Conservation (phyloP, 306 rosid species). For the Chamaecrista fasciculata region DNA sequence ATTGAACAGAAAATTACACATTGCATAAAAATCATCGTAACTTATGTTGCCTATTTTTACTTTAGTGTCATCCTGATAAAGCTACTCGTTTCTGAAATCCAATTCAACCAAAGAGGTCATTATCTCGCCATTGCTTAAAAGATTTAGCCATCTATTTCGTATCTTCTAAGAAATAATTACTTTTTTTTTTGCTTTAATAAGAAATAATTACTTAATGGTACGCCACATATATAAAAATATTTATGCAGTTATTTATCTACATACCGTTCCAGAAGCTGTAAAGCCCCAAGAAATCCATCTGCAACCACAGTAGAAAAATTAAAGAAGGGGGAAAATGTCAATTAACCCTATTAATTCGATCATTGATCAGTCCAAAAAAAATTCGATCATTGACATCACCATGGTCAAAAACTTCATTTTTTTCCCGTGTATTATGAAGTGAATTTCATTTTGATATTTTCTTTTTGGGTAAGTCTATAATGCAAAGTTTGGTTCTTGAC, state of each 20-base stretch:
- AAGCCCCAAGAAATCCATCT: slow-evolving; percentile 45
- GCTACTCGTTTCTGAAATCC: not conserved
- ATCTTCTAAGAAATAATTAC: slow-evolving; percentile 2
- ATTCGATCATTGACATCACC: not conserved
- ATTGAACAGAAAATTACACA: not conserved
- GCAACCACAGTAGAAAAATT: slow-evolving; percentile 1
- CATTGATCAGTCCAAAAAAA: too few species aligned
- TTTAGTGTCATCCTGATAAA: not conserved
- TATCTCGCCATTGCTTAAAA: not conserved
- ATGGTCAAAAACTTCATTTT: too few species aligned
- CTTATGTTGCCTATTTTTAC: not conserved
- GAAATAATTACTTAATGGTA: not conserved
- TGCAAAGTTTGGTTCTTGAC: too few species aligned
- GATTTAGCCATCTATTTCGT: not conserved
- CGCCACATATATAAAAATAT: not conserved
- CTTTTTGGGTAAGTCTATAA: too few species aligned
- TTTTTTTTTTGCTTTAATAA: too few species aligned
- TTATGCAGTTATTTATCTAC: not conserved
- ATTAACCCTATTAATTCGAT: not conserved
- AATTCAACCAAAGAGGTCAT: not conserved
- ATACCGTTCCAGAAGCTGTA: slow-evolving; percentile 44
- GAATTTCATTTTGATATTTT: too few species aligned
- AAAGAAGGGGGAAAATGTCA: too few species aligned
- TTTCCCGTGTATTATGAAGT: too few species aligned
- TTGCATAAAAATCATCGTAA: not conserved